phyloP scores from a whole-genome alignment of 2,329 filamentous ascomycete species.

The Diaporthe sp. region DNA sequence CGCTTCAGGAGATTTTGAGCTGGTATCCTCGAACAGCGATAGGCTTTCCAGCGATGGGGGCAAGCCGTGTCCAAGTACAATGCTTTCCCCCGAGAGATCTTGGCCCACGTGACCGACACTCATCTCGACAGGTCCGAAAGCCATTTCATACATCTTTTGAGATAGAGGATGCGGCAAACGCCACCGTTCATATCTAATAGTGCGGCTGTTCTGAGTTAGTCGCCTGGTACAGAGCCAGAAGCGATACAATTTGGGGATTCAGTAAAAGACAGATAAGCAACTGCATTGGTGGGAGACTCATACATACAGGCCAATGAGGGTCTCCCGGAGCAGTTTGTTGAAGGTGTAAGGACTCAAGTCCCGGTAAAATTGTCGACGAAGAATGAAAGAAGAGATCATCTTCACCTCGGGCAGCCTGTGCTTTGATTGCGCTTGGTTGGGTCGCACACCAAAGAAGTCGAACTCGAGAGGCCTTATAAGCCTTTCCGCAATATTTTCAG shows the following conservation, averaged over 20 bases:
- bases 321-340: background rate
- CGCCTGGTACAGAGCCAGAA: background rate
- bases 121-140: background rate
- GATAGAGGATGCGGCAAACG: background rate
- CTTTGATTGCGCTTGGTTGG: background rate
- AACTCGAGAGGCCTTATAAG: constrained; percentile 5
- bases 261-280: background rate
- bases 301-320: background rate
- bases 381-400: constrained; percentile 2
- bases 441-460: background rate
- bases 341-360: background rate
- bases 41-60: background rate
- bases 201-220: background rate
- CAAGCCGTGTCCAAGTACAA: background rate
- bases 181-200: constrained; percentile 24
- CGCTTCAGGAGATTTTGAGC: background rate
- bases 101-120: background rate
- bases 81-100: background rate
- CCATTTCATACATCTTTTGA: background rate
- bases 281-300: background rate
- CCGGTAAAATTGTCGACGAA: constrained; percentile 23
- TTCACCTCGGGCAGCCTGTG: background rate
- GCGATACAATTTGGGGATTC: background rate
- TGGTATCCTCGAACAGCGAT: constrained; percentile 5
- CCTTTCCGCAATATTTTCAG: background rate